Evolutionary conservation across 1,284 basidiomycete species (phyloP), one percentile per base, ranked within the genome.

Genomic region (Schizophyllum amplum): DNA sequence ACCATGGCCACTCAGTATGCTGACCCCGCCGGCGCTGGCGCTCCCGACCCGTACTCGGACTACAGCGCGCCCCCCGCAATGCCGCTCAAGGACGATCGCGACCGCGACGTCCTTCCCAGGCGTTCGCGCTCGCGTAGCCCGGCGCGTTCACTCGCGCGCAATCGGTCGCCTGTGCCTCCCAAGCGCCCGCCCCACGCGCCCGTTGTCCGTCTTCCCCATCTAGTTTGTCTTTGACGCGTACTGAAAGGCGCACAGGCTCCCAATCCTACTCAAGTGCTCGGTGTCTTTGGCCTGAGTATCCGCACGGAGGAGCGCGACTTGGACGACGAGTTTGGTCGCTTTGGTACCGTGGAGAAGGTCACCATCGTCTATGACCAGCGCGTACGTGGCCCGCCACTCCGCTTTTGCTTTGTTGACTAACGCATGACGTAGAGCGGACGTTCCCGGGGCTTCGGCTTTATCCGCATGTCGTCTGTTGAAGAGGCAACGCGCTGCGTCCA

Each of bases 361-460:
- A 91, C 90, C 54, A 94, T 99, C 64, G 97, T 99, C n/a, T 98
- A 98, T 70, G 96, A 99, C 73, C 94, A 98, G 71, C 79, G 95
- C 67, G 94, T 97, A 68, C 68, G 92, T 75, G 25, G 58, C 24
- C 57, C 61, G 24, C 21, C 21, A 47, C 1, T 23, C 53, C 48
- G 24, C 22, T 50, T 50, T 13, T 11, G 42, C n/a, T 46, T 11
- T 46, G 42, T 11, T n/a, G 11, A 46, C 11, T 46, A 46, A 46
- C 42, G n/a, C 20, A 42, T 42, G 33, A 42, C 53, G 55, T 54
- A 95, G 91, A 92, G 93, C 52, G 94, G 94, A 68, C 88, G 97
- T 58, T 98, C 95, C 56, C 90, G 96, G 63, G 97, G 94, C 7
- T 99, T 99, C 65, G 96, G 95, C 47, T 99, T 99, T 71, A 94